Evolutionary conservation across 352 stramenopile species (phyloP), one percentile per base, ranked within the genome.

Genomic region (Globisporangium orthogonon): DNA sequence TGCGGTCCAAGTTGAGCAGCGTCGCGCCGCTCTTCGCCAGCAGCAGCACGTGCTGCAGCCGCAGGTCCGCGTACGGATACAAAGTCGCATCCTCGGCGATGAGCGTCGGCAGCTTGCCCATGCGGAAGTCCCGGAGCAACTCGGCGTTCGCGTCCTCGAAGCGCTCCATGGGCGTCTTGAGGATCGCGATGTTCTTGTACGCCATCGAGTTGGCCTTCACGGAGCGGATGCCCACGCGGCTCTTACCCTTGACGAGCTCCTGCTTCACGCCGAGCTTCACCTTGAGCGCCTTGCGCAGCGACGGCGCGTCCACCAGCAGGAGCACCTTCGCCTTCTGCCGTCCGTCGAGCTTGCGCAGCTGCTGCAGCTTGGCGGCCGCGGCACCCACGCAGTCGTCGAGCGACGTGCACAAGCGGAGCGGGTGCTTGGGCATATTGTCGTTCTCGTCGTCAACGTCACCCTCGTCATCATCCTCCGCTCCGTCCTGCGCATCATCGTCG

Each of bases 111-210:
- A 91, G 48, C 46, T 88, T 88, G 54, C 78, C 78, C 39, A 66
- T 76, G 56, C 78, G 83, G 62, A 74, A 88, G 41, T 78, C 70
- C 18, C 69, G 73, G 30, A 91, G 62, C 52, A 82, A 58, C 14
- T 68, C 54, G 51, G 78, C 77, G 71, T 91, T 89, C 13, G 74
- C 66, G 35, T 80, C 76, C 45, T 88, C 74, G 51, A 84, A 91
- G 43, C 70, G 66, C 9, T 88, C 76, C 69, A 87, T 65, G 2
- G 80, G 80, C 50, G 80, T 88, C 69, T 91, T 91, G 18, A 91
- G 66, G n/a, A 77, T 60, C 17, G 69, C 78, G 35, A 74, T 74
- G 61, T 83, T 76, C 57, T 76, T 76, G 68, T 78, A 90, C 49
- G 58, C 63, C 57, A 83, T 56, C 37, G 71, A 70, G 15, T 71